Evolutionary conservation across 2,329 filamentous ascomycete species (phyloP), one percentile per base, ranked within the genome.

Genomic region (Ascosphaera aggregata): DNA sequence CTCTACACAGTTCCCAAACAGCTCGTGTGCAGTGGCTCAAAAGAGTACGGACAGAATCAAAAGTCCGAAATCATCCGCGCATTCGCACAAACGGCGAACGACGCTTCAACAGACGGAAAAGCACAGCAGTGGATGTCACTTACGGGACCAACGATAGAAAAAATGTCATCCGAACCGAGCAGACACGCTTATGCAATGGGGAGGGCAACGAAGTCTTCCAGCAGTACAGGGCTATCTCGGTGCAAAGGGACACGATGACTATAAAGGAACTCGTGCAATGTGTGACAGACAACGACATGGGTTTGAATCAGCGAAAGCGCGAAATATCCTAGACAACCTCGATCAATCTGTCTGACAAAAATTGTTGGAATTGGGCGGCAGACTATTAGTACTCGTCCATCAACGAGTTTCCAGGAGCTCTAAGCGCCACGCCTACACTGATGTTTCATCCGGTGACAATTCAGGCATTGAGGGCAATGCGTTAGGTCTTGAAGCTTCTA

Each of bases 401-500:
- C 22, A 11, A 5, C 22, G 11, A 27, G 5, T 27, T 27, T 11
- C 22, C 22, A 27, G 11, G 11, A 27, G 22, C 22, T 27, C 7
- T 7, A 27, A 11, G 22, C 11, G 22, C 22, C 22, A 11, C 22
- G 7, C 22, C 22, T 27, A 11, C 11, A 27, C 22, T 27, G 5
- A 11, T 11, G 7, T 27, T 27, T 11, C 22, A 27, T 27, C 22
- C 22, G 11, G 5, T 27, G 7, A 27, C 22, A 5, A 27, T 11
- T 27, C 5, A 11, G 11, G 22, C 7, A 5, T 27, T 27, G 22
- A 5, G 7, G 52, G 51, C 5, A 59, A 59, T 39, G 45, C 55
- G 1, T 47, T 59, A 1, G 57, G 54, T 3, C 46, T 60, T 3
- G 44, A 50, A 3, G 41, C 43, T 2, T 42, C 41, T 1, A 41